Evolutionary conservation across 805 yeast species (phyloP).

Genomic region (Wickerhamiella nectarea): DNA sequence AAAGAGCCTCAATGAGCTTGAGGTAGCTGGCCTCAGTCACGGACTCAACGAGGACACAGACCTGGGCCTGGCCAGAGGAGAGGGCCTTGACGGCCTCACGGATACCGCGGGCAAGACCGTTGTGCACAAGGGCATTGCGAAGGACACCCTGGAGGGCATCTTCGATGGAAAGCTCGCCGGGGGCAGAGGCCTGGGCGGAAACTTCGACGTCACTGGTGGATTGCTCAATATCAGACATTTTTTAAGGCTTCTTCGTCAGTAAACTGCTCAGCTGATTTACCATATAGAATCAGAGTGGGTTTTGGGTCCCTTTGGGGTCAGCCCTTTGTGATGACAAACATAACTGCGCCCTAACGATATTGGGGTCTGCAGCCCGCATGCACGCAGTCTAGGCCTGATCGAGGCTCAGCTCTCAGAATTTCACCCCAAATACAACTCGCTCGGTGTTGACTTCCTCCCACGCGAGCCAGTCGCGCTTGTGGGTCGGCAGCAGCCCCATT

Average conservation of each 20-base stretch:
- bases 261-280: constrained; percentile 22
- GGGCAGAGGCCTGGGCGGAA: constrained; percentile 64
- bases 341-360: too few relatives aligned
- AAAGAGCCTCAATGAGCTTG: constrained; percentile 97
- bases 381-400: too few relatives aligned
- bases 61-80: constrained; percentile 93
- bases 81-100: constrained; percentile 99
- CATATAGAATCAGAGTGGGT: not conserved
- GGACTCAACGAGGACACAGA: constrained; percentile 93
- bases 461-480: constrained; percentile 79
- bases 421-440: not conserved
- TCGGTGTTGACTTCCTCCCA: constrained; percentile 42
- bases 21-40: constrained; percentile 95
- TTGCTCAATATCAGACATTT: constrained; percentile 86
- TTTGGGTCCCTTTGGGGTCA: not conserved
- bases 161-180: constrained; percentile 88
- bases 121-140: constrained; percentile 91
- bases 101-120: constrained; percentile 99
- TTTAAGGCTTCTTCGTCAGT: constrained; percentile 24
- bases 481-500: constrained; percentile 87
- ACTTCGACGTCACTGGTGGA: constrained; percentile 72
- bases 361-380: too few relatives aligned
- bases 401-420: too few relatives aligned
- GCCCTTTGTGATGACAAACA: not conserved
- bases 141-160: constrained; percentile 97